These are phyloP conservation scores for Pelagophyceae sp. DNA, from an alignment of 352 stramenopile species.

Conservation along the genomic window DNA sequence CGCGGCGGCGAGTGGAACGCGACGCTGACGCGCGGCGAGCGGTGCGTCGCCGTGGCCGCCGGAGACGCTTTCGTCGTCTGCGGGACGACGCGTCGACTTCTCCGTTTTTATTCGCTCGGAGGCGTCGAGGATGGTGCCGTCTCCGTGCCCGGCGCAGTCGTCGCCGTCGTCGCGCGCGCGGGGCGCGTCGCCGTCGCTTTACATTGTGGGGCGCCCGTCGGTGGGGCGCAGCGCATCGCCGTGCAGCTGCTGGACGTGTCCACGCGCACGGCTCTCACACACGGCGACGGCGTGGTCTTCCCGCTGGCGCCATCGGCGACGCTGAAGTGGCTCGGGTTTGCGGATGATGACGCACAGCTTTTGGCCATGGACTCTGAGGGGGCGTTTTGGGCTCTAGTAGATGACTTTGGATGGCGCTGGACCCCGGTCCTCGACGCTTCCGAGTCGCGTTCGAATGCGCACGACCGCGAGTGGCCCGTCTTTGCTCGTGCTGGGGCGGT, in stretches of 20 bases:
- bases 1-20: neutral
- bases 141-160: neutral
- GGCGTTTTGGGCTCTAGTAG: slow-evolving; percentile 2
- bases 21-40: neutral
- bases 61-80: neutral
- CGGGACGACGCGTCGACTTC: neutral
- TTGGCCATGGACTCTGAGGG: neutral
- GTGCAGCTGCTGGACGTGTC: neutral
- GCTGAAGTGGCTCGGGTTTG: slow-evolving; percentile 12
- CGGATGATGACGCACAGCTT: neutral
- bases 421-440: neutral
- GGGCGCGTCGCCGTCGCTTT: neutral
- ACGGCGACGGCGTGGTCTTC: neutral
- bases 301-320: neutral
- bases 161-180: neutral
- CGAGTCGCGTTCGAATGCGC: neutral
- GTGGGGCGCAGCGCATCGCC: neutral
- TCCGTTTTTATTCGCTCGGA: neutral
- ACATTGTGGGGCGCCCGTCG: neutral
- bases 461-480: slow-evolving; percentile 14
- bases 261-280: neutral
- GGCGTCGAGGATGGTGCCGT: slow-evolving; percentile 15
- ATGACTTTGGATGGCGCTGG: slow-evolving; percentile 5
- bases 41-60: neutral
- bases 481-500: neutral